phyloP scores from a whole-genome alignment of 768 basidiomycete genomes.

The Suillus weaverae region DNA sequence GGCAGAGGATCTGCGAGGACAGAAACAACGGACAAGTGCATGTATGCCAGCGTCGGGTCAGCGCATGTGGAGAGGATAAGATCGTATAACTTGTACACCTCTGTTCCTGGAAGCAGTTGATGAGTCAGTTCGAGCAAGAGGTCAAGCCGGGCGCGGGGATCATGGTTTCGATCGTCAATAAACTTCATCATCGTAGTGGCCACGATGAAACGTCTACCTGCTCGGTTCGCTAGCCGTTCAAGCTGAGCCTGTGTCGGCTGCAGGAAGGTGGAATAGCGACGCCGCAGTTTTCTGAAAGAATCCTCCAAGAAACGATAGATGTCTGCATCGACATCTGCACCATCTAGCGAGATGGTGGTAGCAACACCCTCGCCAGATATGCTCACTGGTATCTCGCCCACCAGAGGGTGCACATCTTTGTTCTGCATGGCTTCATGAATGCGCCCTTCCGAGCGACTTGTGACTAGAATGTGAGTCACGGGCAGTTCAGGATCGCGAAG shows the following conservation, averaged over 20 bases:
- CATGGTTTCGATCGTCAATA: not conserved
- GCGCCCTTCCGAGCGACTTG: not conserved
- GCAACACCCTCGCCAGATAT: not conserved
- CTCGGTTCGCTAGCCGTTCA: too few species aligned
- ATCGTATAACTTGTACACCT: not conserved
- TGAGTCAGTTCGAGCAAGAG: not conserved
- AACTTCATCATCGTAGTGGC: not conserved
- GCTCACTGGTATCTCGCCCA: not conserved
- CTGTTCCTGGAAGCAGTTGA: not conserved
- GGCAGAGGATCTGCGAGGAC: too few species aligned
- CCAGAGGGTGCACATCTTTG: too few species aligned
- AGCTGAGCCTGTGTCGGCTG: not conserved
- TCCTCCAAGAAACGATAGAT: not conserved
- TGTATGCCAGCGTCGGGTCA: too few species aligned
- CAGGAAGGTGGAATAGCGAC: not conserved
- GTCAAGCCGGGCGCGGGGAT: not conserved
- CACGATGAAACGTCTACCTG: not conserved
- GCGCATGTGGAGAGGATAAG: too few species aligned
- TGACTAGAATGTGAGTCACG: not conserved
- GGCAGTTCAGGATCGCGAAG: not conserved
- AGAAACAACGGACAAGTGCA: too few species aligned
- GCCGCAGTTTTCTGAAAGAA: not conserved
- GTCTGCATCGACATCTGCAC: not conserved
- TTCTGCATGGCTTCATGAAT: too few species aligned
- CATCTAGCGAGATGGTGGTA: not conserved